Evolutionary conservation across 2,329 filamentous ascomycete species (phyloP).

Genomic region (Colletotrichum cuscutae): DNA sequence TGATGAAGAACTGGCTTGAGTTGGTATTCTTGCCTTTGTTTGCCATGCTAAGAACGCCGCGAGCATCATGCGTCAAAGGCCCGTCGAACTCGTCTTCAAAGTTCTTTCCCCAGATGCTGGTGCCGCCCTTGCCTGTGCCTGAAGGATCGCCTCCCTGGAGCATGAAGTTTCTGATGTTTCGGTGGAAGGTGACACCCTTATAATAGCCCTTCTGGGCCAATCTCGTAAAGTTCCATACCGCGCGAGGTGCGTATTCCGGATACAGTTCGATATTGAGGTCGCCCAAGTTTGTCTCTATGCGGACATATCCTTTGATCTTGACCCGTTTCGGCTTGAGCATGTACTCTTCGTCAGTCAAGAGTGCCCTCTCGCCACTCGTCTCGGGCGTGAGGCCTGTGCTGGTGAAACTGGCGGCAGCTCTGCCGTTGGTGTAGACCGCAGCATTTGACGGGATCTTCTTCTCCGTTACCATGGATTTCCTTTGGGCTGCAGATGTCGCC

Average conservation of each 20-base stretch:
- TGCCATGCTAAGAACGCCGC: constrained; percentile 91
- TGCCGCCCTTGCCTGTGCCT: constrained; percentile 89
- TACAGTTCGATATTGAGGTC: constrained; percentile 89
- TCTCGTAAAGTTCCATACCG: constrained; percentile 96
- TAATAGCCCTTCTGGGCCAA: constrained; percentile 93
- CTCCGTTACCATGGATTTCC: constrained; percentile 61
- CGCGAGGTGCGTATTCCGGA: constrained; percentile 89
- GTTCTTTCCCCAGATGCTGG: constrained; percentile 92
- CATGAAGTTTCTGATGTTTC: constrained; percentile 97
- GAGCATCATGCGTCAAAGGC: constrained; percentile 81
- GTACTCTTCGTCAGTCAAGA: constrained; percentile 94
- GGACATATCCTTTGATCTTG: constrained; percentile 90
- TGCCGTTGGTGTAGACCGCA: constrained; percentile 88
- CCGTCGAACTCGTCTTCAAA: constrained; percentile 96
- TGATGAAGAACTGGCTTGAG: constrained; percentile 93
- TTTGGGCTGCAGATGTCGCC: constrained; percentile 42
- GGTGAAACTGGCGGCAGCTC: constrained; percentile 93
- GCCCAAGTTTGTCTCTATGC: constrained; percentile 87
- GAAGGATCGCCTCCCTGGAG: constrained; percentile 96
- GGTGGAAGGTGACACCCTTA: constrained; percentile 83
- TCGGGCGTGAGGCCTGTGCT: constrained; percentile 93
- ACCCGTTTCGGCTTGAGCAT: constrained; percentile 92
- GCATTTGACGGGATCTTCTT: constrained; percentile 81
- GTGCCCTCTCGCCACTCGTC: constrained; percentile 86
- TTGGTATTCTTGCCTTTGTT: constrained; percentile 99